Evolutionary conservation across 169 alveolate species (phyloP).

Genomic region (Theileria equi): DNA sequence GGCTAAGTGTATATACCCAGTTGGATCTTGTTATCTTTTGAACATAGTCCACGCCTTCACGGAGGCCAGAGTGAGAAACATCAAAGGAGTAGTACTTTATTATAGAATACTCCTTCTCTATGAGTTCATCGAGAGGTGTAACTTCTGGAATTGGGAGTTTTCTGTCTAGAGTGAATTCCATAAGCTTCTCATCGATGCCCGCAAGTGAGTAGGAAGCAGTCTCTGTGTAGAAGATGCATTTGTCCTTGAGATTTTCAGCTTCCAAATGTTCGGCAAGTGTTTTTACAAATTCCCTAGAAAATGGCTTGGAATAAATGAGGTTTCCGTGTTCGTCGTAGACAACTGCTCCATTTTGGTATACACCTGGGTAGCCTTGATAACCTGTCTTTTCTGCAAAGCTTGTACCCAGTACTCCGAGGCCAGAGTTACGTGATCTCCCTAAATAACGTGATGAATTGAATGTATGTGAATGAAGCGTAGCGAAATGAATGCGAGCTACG

Average conservation of each 20-base stretch:
- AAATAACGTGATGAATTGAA: neutral
- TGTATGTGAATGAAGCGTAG: neutral
- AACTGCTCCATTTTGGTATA: constrained; percentile 57
- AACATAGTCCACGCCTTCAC: neutral
- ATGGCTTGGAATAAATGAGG: constrained; percentile 12
- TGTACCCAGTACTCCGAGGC: constrained; percentile 24
- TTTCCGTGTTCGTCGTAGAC: constrained; percentile 41
- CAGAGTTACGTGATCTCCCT: constrained; percentile 46
- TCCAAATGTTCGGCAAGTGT: constrained; percentile 16
- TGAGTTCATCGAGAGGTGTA: constrained; percentile 6
- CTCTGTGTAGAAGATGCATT: constrained; percentile 25
- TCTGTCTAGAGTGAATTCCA: constrained; percentile 1
- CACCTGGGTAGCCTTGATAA: constrained; percentile 60
- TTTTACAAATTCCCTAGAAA: constrained; percentile 4
- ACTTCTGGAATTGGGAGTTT: constrained; percentile 11
- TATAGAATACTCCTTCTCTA: constrained; percentile 13
- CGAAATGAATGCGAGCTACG: no score
- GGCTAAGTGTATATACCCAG: neutral
- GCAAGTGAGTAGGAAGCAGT: constrained; percentile 21
- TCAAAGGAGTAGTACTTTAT: neutral
- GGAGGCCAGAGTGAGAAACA: neutral
- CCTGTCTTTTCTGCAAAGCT: constrained; percentile 29
- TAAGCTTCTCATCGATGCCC: constrained; percentile 9
- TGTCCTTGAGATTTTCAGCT: neutral
- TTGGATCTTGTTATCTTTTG: constrained; percentile 1